These are phyloP conservation scores for Trichothecium sympodiale DNA, from an alignment of 2,329 filamentous ascomycete genomes.

Conservation along the genomic window DNA sequence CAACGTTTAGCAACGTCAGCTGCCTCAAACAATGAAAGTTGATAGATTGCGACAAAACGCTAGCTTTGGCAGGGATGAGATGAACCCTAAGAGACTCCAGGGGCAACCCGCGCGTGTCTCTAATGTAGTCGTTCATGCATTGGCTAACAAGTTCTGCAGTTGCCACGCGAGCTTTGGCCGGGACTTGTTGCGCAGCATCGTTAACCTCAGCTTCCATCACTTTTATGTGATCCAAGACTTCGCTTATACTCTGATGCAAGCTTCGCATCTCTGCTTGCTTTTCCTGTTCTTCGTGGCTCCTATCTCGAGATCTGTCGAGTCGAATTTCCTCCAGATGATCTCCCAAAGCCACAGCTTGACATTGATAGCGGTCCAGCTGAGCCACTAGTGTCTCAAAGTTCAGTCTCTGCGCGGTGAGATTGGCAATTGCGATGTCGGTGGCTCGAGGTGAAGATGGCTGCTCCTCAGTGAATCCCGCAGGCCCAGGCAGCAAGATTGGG, in stretches of 20 bases:
- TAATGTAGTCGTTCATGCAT: conserved; percentile 40
- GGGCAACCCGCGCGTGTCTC: conserved; percentile 45
- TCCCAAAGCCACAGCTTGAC: too few species aligned
- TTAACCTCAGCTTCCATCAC: conserved; percentile 24
- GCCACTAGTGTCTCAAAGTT: too few species aligned
- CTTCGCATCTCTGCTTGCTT: too few species aligned
- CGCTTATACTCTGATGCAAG: conserved; percentile 11
- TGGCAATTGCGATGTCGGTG: too few species aligned
- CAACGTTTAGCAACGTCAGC: conserved; percentile 53
- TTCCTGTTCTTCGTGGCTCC: not conserved
- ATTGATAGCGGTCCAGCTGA: too few species aligned
- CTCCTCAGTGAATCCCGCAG: too few species aligned
- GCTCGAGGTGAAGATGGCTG: too few species aligned
- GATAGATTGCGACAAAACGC: conserved; percentile 42
- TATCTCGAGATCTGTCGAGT: too few species aligned
- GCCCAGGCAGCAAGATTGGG: too few species aligned
- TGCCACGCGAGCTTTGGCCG: conserved; percentile 8
- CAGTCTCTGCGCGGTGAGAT: too few species aligned
- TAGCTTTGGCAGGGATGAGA: conserved; percentile 48
- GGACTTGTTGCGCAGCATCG: conserved; percentile 16
- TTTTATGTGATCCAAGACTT: conserved; percentile 22
- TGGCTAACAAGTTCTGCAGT: conserved; percentile 11
- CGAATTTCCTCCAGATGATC: too few species aligned
- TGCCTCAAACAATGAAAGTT: conserved; percentile 45
- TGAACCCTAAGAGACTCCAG: conserved; percentile 44